These are phyloP conservation scores for Kodamaea neixiangensis DNA, from an alignment of 805 yeast species.

Conservation along the genomic window DNA sequence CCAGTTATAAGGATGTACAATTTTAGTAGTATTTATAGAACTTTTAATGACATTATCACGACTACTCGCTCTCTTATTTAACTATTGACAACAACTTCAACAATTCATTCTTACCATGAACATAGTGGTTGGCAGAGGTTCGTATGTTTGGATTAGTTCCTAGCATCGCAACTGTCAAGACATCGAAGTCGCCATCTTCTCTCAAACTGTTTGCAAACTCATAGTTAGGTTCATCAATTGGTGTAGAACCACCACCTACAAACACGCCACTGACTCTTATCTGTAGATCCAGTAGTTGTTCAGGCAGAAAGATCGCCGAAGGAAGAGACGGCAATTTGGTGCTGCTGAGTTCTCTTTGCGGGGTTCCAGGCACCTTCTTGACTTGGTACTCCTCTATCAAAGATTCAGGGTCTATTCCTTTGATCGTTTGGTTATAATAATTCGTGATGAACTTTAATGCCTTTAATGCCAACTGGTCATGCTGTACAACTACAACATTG, in stretches of 20 bases:
- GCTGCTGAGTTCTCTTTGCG: constrained; percentile 10
- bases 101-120: constrained; percentile 70
- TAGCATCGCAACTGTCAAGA: constrained; percentile 57
- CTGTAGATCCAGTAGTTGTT: background rate
- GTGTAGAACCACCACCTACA: constrained; percentile 65
- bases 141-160: constrained; percentile 46
- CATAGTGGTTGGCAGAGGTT: constrained; percentile 62
- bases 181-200: constrained; percentile 40
- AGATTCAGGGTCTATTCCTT: constrained; percentile 15
- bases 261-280: constrained; percentile 30
- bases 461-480: constrained; percentile 55
- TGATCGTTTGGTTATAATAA: constrained; percentile 26
- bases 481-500: constrained; percentile 71
- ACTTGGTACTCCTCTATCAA: constrained; percentile 28
- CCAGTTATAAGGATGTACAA: constrained; percentile 52
- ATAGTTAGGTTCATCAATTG: constrained; percentile 69
- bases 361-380: constrained; percentile 23
- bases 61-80: background rate
- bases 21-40: constrained; percentile 19
- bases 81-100: constrained; percentile 47
- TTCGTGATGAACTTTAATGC: constrained; percentile 56
- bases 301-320: background rate
- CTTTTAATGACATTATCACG: constrained; percentile 6
- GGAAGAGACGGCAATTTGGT: background rate
- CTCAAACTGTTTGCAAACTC: constrained; percentile 50